phyloP scores from a whole-genome alignment of 306 rosid genomes.

The Dryas drummondii region DNA sequence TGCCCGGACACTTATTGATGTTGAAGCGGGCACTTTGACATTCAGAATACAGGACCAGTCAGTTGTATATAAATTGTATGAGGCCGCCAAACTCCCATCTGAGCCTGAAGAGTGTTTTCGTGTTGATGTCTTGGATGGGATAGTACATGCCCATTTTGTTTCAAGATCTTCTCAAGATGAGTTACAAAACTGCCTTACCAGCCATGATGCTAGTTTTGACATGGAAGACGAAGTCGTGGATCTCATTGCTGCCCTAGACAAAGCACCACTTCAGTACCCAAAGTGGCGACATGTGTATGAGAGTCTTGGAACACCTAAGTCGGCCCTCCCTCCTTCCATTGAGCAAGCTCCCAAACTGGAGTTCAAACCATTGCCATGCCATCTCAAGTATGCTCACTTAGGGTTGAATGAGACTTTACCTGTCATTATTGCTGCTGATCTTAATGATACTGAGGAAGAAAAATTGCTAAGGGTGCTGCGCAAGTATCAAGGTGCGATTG shows the following conservation, averaged over 20 bases:
- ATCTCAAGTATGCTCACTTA: neutral
- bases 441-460: neutral
- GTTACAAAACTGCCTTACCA: neutral
- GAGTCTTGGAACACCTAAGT: neutral
- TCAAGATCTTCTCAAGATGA: too few species aligned
- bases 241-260: neutral
- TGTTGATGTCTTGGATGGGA: neutral
- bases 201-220: neutral
- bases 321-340: neutral
- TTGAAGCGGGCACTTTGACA: neutral
- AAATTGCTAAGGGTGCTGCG: neutral
- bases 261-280: neutral
- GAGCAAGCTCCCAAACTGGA: neutral
- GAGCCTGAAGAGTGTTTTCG: neutral
- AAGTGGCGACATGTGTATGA: neutral
- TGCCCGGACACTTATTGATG: neutral
- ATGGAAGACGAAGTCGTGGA: neutral
- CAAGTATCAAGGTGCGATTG: neutral
- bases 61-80: neutral
- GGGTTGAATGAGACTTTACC: accelerated
- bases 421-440: neutral
- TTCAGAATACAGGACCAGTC: neutral
- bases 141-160: neutral
- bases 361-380: neutral
- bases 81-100: neutral